Conservation (phyloP, 768 basidiomycete species). For the Trichaptum fuscoviolaceum region DNA sequence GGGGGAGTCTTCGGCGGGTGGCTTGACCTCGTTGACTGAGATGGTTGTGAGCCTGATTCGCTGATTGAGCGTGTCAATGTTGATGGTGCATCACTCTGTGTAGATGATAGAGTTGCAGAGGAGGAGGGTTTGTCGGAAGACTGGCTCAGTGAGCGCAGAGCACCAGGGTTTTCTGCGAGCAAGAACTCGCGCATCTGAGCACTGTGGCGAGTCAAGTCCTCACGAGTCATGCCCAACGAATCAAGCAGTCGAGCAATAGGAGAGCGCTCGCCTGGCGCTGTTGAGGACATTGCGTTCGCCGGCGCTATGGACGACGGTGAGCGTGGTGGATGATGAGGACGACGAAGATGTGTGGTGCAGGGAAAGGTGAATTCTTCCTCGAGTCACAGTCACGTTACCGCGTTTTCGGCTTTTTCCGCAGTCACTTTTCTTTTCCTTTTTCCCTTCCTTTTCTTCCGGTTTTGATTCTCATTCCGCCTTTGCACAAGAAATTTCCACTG, state of each 20-base stretch:
- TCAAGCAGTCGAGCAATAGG: conserved; percentile 70
- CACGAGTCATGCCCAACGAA: conserved; percentile 70
- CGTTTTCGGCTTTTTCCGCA: neutral
- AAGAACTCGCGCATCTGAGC: conserved; percentile 80
- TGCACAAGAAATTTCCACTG: neutral
- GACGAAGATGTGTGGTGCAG: neutral
- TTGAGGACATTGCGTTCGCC: neutral
- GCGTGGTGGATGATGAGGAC: neutral
- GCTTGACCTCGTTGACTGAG: neutral
- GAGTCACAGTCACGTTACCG: neutral
- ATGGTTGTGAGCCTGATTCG: neutral
- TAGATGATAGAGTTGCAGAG: neutral
- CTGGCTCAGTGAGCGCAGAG: conserved; percentile 35
- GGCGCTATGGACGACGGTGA: neutral
- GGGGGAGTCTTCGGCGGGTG: neutral
- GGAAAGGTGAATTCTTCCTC: neutral
- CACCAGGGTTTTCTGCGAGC: conserved; percentile 43
- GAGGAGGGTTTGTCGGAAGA: neutral
- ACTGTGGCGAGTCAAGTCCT: conserved; percentile 66
- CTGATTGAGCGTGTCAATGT: neutral
- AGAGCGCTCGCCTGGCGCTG: conserved; percentile 28
- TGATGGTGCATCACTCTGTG: neutral
- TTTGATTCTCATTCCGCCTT: neutral
- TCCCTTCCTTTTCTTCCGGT: neutral
- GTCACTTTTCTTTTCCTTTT: neutral